Base-by-base conservation (phyloP, 148 eudicot genomes). In the Agrostemma githago region DNA sequence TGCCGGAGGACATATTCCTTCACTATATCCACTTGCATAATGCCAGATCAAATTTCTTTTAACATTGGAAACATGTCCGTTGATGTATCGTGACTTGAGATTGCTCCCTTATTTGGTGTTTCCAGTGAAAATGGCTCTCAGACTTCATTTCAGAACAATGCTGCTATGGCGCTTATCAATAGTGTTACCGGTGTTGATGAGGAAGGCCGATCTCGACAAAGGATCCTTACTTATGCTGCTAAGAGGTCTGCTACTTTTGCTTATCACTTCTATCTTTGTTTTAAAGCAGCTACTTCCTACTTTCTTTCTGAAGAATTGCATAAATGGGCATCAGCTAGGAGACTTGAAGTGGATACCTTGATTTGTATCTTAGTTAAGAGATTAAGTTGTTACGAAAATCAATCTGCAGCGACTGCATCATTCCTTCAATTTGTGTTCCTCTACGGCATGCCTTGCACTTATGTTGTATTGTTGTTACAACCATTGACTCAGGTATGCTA, bases 141-240 rank as follows among this genome's bases (percentile, higher is more conserved):
- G 62, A 80, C 40, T 42, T 46, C 82, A 57, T 81, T 81, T 51
- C 89, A 86, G 78, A 87, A 82, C 74, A 83, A 82, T 85, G 87
- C 96, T 75, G 90, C 98, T 17, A 82, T 89, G 91, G 93, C 90
- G 61, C 86, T 95, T 80, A 90, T 95, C 66, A 86, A 87, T 68
- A 90, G 90, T 81, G 90, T 95, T 70, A 89, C 90, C 3, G 93
- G 92, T 79, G 81, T 81, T 74, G 97, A 92, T 75, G 97, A 95
- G 77, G 97, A 95, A 79, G 90, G 92, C 53, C 89, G 88, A 66
- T 85, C 96, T 71, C 96, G 98, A 68, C 98, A 92, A 83, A 76
- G 89, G 79, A 85, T 92, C 83, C 97, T 95, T 69, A 89, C 93
- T 68, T 95, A 79, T 85, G 97, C 98, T 51, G 98, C 98, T 72